Conservation (phyloP, 371 early-diverging fungal genomes). For the Rozella allomycis region DNA sequence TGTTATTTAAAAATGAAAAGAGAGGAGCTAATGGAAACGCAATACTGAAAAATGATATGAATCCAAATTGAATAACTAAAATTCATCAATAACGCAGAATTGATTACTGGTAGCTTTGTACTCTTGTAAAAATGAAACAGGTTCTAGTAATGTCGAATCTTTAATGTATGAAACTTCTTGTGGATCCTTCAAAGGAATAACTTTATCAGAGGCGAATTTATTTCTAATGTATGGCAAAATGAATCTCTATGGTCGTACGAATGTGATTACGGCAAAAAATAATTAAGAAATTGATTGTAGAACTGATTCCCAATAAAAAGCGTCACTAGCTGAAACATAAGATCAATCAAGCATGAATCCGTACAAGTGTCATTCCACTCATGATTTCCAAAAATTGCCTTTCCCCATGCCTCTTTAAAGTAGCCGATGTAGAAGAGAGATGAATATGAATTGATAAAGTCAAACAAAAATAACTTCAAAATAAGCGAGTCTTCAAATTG, state of each 20-base stretch:
- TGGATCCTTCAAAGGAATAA: too few species aligned
- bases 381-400: constrained; percentile 6
- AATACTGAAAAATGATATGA: constrained; percentile 29
- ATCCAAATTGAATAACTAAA: constrained; percentile 28
- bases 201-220: too few species aligned
- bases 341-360: constrained; percentile 18
- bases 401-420: constrained; percentile 14
- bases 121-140: too few species aligned
- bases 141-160: too few species aligned
- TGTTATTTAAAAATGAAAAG: constrained; percentile 30
- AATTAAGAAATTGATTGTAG: constrained; percentile 15
- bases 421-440: constrained; percentile 26
- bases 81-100: too few species aligned
- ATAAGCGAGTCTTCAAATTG: constrained; percentile 24
- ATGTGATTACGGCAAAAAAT: constrained; percentile 17
- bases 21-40: constrained; percentile 41
- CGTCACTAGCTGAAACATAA: constrained; percentile 30
- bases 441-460: constrained; percentile 32
- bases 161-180: too few species aligned
- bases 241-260: too few species aligned
- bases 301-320: constrained; percentile 30
- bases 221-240: too few species aligned
- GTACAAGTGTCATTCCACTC: constrained; percentile 7
- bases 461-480: constrained; percentile 29
- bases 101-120: too few species aligned